Percentiles rank a stretch among this genome's conserved stretches.
These are phyloP conservation scores for Rosa lucieae DNA, from an alignment of 306 rosid genomes.

Conservation along the genomic window DNA sequence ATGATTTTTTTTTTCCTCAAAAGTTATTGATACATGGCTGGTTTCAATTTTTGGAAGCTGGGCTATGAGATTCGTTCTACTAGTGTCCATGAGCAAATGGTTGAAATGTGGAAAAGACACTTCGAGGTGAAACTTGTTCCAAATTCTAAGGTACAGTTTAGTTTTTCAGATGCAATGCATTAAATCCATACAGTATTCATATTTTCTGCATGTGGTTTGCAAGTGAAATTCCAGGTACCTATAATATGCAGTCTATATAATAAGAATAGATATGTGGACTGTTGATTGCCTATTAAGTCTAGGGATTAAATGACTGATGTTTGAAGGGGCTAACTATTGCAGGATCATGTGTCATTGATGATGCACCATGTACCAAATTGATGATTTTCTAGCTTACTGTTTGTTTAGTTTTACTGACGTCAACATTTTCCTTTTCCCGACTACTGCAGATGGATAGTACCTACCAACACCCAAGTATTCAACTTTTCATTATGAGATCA, in stretches of 20 bases:
- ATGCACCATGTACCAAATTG: neutral
- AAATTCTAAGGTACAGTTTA: slow-evolving; percentile 63
- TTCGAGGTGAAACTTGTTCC: slow-evolving; percentile 78
- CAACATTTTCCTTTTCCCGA: neutral
- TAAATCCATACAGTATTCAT: neutral
- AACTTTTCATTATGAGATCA: slow-evolving; percentile 63
- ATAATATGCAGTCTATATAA: neutral
- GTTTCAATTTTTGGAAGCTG: slow-evolving; percentile 51
- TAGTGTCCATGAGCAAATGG: slow-evolving; percentile 87
- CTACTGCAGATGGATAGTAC: slow-evolving; percentile 80
- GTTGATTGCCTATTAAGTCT: neutral
- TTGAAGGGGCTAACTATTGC: neutral
- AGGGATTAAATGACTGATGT: neutral
- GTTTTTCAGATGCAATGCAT: slow-evolving; percentile 2
- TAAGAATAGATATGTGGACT: neutral
- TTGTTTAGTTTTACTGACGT: neutral
- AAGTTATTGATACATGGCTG: slow-evolving; percentile 9
- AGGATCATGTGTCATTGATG: neutral
- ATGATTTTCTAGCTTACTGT: neutral
- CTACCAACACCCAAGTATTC: slow-evolving; percentile 90
- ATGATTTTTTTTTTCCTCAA: neutral
- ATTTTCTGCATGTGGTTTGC: neutral
- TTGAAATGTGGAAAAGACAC: slow-evolving; percentile 74
- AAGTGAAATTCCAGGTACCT: neutral
- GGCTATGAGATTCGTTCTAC: slow-evolving; percentile 90